These are phyloP conservation scores for Boletus patriciae DNA, from an alignment of 768 basidiomycete species.

Conservation along the genomic window DNA sequence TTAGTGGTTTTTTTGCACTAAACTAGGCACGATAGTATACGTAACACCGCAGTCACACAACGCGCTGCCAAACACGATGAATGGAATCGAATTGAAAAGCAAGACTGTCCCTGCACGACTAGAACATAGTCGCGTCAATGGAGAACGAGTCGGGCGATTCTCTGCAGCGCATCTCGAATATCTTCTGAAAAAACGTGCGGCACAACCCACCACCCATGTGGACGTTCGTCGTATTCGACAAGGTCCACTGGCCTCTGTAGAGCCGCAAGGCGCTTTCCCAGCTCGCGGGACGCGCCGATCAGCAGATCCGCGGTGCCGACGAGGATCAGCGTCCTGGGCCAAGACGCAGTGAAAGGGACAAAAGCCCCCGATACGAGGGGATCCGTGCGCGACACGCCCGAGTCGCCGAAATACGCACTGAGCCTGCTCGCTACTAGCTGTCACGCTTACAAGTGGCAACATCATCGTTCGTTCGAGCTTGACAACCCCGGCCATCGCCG, in stretches of 20 bases:
- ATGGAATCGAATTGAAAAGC: too few relatives aligned
- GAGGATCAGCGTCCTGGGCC: slow-evolving; percentile 26
- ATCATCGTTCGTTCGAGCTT: too few relatives aligned
- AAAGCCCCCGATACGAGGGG: slow-evolving; percentile 21
- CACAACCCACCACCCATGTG: slow-evolving; percentile 27
- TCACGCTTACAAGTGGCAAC: too few relatives aligned
- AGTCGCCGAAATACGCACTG: slow-evolving; percentile 12
- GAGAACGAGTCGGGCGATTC: slow-evolving; percentile 9
- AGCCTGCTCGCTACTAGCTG: too few relatives aligned
- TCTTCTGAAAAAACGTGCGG: slow-evolving; percentile 15
- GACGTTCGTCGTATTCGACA: slow-evolving; percentile 25
- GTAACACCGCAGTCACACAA: too few relatives aligned
- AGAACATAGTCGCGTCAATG: not conserved
- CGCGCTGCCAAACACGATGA: not conserved
- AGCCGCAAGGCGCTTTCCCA: slow-evolving; percentile 6
- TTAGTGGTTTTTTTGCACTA: too few relatives aligned
- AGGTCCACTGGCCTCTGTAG: slow-evolving; percentile 13
- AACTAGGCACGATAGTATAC: too few relatives aligned
- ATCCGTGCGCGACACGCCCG: slow-evolving; percentile 7
- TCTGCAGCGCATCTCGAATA: slow-evolving; percentile 12
- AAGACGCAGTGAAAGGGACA: slow-evolving; percentile 14
- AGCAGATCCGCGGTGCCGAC: slow-evolving; percentile 20
- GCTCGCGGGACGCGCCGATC: slow-evolving; percentile 8
- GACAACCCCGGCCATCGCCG: too few relatives aligned
- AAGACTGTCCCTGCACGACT: too few relatives aligned